Percentiles rank a stretch among this genome's conserved stretches.
Conservation (phyloP, 192 early-diverging fungal species). For the Phycomyces nitens region DNA sequence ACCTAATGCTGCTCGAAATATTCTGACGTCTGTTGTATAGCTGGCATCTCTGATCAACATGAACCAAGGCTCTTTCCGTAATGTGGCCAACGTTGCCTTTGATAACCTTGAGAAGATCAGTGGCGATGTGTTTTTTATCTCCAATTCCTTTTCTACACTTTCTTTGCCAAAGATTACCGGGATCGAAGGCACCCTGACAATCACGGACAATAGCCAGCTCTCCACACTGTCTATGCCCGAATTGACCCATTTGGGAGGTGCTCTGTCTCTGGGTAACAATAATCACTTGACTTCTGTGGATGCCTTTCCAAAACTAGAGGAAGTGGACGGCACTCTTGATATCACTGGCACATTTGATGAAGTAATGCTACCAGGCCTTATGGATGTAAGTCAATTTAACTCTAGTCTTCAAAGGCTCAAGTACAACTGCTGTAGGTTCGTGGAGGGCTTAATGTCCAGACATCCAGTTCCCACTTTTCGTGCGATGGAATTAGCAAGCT, state of each 20-base stretch:
- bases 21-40: not conserved
- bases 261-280: slow-evolving; percentile 63
- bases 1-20: too few relatives aligned
- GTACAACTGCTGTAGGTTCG: too few relatives aligned
- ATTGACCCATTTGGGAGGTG: slow-evolving; percentile 56
- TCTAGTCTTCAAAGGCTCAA: too few relatives aligned
- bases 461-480: slow-evolving; percentile 51
- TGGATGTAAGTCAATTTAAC: slow-evolving; percentile 31
- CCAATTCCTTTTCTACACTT: slow-evolving; percentile 54
- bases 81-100: slow-evolving; percentile 45
- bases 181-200: slow-evolving; percentile 54
- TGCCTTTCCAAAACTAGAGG: slow-evolving; percentile 52
- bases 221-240: slow-evolving; percentile 51
- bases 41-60: slow-evolving; percentile 21
- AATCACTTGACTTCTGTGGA: slow-evolving; percentile 49
- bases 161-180: slow-evolving; percentile 38
- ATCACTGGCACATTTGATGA: slow-evolving; percentile 58
- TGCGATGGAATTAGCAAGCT: slow-evolving; percentile 32
- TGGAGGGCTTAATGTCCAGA: slow-evolving; percentile 57
- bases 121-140: slow-evolving; percentile 60
- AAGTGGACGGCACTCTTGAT: slow-evolving; percentile 56
- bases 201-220: slow-evolving; percentile 55
- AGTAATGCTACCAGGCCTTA: slow-evolving; percentile 43
- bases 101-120: slow-evolving; percentile 40
- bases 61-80: slow-evolving; percentile 59